Evolutionary conservation across 2,329 filamentous ascomycete species (phyloP).

Genomic region (Aspergillus sp.): DNA sequence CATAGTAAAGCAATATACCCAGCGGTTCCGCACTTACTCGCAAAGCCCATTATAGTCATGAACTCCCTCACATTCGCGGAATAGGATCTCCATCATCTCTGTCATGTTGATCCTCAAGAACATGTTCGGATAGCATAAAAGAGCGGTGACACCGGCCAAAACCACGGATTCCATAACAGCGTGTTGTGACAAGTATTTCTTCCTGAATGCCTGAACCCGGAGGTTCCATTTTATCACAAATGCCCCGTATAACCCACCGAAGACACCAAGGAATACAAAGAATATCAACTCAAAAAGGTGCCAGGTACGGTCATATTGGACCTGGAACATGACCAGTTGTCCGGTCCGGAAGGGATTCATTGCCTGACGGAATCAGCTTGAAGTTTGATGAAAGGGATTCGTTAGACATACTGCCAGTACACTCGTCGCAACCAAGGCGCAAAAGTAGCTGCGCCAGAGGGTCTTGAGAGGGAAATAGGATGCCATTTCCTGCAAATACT

Average conservation of each 20-base stretch:
- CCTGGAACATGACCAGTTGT: conserved; percentile 98
- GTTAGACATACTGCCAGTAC: conserved; percentile 58
- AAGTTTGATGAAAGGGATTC: background rate
- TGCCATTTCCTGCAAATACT: conserved; percentile 64
- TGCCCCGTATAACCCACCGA: conserved; percentile 89
- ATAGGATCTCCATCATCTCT: conserved; percentile 97
- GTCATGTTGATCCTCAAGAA: conserved; percentile 98
- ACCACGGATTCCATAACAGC: conserved; percentile 79
- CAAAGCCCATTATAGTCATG: conserved; percentile 88
- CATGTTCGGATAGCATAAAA: conserved; percentile 94
- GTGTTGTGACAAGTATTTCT: conserved; percentile 79
- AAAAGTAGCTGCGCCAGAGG: conserved; percentile 97
- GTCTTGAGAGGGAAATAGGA: conserved; percentile 95
- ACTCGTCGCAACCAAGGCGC: conserved; percentile 86
- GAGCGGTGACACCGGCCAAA: conserved; percentile 71
- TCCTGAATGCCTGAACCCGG: conserved; percentile 80
- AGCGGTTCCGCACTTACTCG: conserved; percentile 46
- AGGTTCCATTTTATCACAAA: conserved; percentile 98
- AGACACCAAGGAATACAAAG: conserved; percentile 82
- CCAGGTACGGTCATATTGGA: conserved; percentile 91
- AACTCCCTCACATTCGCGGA: conserved; percentile 81
- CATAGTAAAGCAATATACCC: background rate
- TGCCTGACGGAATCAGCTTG: conserved; percentile 40
- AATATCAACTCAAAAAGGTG: conserved; percentile 96
- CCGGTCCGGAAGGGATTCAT: conserved; percentile 98